Evolutionary conservation across 2,329 filamentous ascomycete species (phyloP).

Genomic region (Pezicula rhizophila): DNA sequence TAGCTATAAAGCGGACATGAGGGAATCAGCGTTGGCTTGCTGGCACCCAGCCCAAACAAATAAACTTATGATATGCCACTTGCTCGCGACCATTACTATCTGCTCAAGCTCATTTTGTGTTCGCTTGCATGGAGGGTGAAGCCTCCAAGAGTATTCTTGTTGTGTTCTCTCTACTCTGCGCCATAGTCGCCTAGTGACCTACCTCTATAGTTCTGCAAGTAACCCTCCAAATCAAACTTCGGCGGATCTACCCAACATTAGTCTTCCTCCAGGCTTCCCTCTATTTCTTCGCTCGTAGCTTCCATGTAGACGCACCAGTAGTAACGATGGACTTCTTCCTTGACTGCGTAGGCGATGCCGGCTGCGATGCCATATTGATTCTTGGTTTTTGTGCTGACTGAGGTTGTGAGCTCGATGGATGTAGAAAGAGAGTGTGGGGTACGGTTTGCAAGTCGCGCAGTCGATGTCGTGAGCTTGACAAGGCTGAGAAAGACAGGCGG

Average conservation of each 20-base stretch:
- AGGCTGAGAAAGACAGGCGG: neutral
- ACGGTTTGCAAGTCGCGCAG: neutral
- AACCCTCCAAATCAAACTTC: conserved; percentile 86
- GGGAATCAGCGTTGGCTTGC: neutral
- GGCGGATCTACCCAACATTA: conserved; percentile 39
- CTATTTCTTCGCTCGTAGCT: neutral
- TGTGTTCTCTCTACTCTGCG: too few species aligned
- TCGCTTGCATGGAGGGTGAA: too few species aligned
- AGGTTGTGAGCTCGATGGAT: neutral
- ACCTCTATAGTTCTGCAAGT: conserved; percentile 87
- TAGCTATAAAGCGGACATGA: neutral
- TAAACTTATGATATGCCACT: too few species aligned
- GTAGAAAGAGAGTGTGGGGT: neutral
- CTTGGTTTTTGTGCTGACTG: neutral
- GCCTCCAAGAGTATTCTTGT: too few species aligned
- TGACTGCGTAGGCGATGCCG: conserved; percentile 13
- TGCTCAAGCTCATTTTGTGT: too few species aligned
- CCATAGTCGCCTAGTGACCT: too few species aligned
- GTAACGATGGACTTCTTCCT: conserved; percentile 16
- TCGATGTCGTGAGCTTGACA: conserved; percentile 1
- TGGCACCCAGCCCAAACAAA: neutral
- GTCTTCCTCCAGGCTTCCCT: conserved; percentile 7
- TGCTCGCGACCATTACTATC: too few species aligned
- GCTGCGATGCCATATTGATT: conserved; percentile 13
- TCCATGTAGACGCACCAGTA: conserved; percentile 9